Conservation (phyloP, 441 rosid species). For the Erodium chrysanthum region DNA sequence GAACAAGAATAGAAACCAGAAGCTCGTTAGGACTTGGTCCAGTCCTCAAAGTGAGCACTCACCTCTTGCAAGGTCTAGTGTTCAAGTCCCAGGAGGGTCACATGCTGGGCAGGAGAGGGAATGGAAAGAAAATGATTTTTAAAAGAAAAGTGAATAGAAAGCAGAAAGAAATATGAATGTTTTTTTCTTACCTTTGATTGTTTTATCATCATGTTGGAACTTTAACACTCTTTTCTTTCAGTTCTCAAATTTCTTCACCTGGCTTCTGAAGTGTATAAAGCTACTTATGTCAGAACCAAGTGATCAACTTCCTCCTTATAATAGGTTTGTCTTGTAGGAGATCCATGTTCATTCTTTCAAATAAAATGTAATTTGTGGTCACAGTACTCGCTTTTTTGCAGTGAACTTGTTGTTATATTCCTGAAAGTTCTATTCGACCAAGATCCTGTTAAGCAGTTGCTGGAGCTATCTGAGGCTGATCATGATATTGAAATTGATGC, state of each 20-base stretch:
- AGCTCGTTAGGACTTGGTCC: not conserved
- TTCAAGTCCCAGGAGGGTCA: not conserved
- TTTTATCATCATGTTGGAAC: constrained; percentile 12
- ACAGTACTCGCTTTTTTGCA: constrained; percentile 33
- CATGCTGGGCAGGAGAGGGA: not conserved
- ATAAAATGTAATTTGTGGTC: constrained; percentile 16
- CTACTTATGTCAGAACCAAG: constrained; percentile 81
- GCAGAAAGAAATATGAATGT: not conserved
- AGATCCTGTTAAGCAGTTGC: constrained; percentile 75
- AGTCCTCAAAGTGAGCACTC: not conserved
- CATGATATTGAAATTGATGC: constrained; percentile 48
- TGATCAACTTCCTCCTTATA: constrained; percentile 66
- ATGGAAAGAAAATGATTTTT: not conserved
- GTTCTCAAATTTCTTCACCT: constrained; percentile 88
- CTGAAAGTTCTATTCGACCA: constrained; percentile 85
- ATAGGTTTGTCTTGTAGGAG: constrained; percentile 42
- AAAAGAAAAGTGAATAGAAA: not conserved
- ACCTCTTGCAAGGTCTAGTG: no score
- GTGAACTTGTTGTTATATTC: constrained; percentile 82
- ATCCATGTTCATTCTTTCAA: constrained; percentile 13
- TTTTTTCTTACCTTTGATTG: constrained; percentile 7
- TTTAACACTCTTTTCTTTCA: constrained; percentile 28
- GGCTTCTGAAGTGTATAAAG: constrained; percentile 89
- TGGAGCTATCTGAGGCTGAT: constrained; percentile 55
- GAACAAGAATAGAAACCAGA: not conserved